Evolutionary conservation across 2,329 filamentous ascomycete genomes (phyloP).

Genomic region (Monosporascus sp.): DNA sequence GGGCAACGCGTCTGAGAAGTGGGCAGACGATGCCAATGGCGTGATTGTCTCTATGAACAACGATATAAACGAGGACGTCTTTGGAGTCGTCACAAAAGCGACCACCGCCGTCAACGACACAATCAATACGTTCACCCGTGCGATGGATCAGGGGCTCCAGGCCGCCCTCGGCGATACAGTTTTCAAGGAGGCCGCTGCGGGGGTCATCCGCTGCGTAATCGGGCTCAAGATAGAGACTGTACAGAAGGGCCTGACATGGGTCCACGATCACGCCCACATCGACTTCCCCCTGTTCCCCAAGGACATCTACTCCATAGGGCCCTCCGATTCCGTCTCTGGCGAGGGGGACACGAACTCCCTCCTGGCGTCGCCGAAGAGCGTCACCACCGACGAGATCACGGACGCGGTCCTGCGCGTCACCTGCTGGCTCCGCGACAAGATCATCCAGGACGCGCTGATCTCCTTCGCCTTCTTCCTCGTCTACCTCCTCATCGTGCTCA

Average conservation of each 20-base stretch:
- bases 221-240: slow-evolving; percentile 79
- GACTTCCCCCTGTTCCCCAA: slow-evolving; percentile 72
- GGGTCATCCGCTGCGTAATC: slow-evolving; percentile 82
- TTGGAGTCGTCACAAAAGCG: slow-evolving; percentile 81
- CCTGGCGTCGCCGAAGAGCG: slow-evolving; percentile 67
- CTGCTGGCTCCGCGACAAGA: slow-evolving; percentile 58
- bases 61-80: slow-evolving; percentile 77
- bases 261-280: slow-evolving; percentile 79
- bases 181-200: slow-evolving; percentile 70
- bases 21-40: slow-evolving; percentile 71
- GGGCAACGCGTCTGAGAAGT: slow-evolving; percentile 66
- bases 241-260: slow-evolving; percentile 89
- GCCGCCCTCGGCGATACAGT: slow-evolving; percentile 76
- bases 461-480: slow-evolving; percentile 67
- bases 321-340: slow-evolving; percentile 53
- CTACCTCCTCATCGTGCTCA: slow-evolving; percentile 72
- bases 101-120: slow-evolving; percentile 81
- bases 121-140: slow-evolving; percentile 72
- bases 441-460: slow-evolving; percentile 76
- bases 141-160: slow-evolving; percentile 70
- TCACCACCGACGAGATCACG: slow-evolving; percentile 76
- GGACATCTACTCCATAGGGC: slow-evolving; percentile 78
- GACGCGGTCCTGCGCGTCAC: slow-evolving; percentile 68
- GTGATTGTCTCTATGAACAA: slow-evolving; percentile 66
- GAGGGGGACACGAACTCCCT: slow-evolving; percentile 62